Evolutionary conservation across 768 basidiomycete genomes (phyloP), one percentile per base, ranked within the genome.

Genomic region (Grammothele lineata): DNA sequence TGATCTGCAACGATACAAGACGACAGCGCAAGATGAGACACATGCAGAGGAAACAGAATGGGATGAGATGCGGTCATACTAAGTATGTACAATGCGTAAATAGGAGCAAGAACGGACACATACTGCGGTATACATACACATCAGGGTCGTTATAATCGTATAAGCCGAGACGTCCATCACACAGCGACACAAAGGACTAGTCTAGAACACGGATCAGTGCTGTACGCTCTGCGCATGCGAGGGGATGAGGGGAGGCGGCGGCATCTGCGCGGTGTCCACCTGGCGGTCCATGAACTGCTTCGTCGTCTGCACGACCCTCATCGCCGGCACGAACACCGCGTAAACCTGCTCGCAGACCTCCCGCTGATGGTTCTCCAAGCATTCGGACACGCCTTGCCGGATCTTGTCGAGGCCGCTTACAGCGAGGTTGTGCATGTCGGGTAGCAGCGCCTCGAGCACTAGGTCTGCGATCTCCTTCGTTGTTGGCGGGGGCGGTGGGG

Each of bases 401-500:
- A 55, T 6, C n/a, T 11, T 22, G 25, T 30, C 24, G 15, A 55
- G 17, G 19, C 26, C 42, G 11, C 27, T 35, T 9, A 36, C 12
- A 9, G 47, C 10, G 14, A 21, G 24, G 5, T n/a, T 17, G 27
- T 34, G 43, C 43, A 50, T 26, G 21, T 43, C 48, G 3, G 42
- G 47, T 1, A 39, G 37, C 26, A 55, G 30, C 10, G 33, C 15
- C 15, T 26, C 34, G 17, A 43, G 2, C 22, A 51, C n/a, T 11
- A 37, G 26, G 17, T 12, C 11, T n/a, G 27, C 24, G 43, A 54
- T 24, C 34, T 51, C 42, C 22, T 51, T 47, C 15, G 39, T 2
- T 38, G 49, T 37, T 6, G 41, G 45, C 6, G 48, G 53, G 4
- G n/a, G n/a, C n/a, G n/a, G n/a, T n/a, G 26, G 46, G 4, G 54